Evolutionary conservation across 331 rosid genomes (phyloP).

Genomic region (Pyrus hybrid): DNA sequence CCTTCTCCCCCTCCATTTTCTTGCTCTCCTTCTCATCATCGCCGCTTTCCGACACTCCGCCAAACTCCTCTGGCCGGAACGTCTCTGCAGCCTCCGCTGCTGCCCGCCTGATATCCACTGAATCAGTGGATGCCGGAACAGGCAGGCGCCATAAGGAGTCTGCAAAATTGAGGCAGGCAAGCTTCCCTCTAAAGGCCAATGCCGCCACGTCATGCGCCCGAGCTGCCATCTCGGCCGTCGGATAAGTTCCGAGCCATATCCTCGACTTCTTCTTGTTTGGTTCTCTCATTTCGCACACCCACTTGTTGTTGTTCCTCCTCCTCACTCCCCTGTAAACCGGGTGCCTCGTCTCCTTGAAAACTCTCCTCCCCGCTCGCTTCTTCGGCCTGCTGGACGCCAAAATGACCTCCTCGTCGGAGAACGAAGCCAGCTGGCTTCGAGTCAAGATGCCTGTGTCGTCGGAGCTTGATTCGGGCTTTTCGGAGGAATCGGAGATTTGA

Average conservation of each 20-base stretch:
- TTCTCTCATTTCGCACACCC: slow-evolving; percentile 84
- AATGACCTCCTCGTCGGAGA: slow-evolving; percentile 36
- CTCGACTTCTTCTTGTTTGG: slow-evolving; percentile 44
- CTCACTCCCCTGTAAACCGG: slow-evolving; percentile 76
- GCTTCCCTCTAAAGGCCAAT: slow-evolving; percentile 38
- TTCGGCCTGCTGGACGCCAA: slow-evolving; percentile 56
- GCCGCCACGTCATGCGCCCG: slow-evolving; percentile 88
- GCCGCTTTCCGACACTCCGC: background rate
- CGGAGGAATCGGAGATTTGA: background rate
- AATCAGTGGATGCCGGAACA: slow-evolving; percentile 29
- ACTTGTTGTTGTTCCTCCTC: slow-evolving; percentile 53
- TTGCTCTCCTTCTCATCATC: background rate
- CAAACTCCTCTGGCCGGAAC: slow-evolving; percentile 9
- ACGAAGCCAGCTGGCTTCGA: background rate
- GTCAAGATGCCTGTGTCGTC: slow-evolving; percentile 2
- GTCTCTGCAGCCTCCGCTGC: slow-evolving; percentile 54
- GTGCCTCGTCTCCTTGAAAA: slow-evolving; percentile 77
- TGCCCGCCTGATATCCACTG: slow-evolving; percentile 42
- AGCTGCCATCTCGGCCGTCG: slow-evolving; percentile 74
- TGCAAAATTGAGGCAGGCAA: slow-evolving; percentile 66
- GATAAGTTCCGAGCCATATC: slow-evolving; percentile 82
- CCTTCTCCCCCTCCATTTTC: background rate
- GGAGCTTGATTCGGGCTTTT: slow-evolving; percentile 1
- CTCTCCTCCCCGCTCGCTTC: slow-evolving; percentile 54
- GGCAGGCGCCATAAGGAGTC: slow-evolving; percentile 55